phyloP scores from a whole-genome alignment of 2,329 filamentous ascomycete species.

The Cladophialophora immunda region DNA sequence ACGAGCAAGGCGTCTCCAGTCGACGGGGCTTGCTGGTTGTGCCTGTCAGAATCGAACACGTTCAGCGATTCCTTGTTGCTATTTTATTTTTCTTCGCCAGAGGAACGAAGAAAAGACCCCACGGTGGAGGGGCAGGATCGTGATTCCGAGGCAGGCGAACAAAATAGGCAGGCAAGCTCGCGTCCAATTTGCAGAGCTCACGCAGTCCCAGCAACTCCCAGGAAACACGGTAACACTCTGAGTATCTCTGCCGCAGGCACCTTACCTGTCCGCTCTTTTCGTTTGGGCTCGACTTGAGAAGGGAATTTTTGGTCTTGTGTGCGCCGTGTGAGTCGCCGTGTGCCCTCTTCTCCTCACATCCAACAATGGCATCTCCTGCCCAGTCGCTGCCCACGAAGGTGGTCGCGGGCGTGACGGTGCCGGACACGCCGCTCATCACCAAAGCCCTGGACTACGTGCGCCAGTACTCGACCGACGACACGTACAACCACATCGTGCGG shows the following conservation, averaged over 20 bases:
- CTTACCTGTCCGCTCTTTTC: background rate
- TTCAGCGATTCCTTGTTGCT: background rate
- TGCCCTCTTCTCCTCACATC: background rate
- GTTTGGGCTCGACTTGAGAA: background rate
- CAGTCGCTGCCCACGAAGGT: conserved; percentile 31
- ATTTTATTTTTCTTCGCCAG: background rate
- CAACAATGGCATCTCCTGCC: conserved; percentile 9
- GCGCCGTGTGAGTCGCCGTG: too few relatives aligned
- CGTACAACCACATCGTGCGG: conserved; percentile 45
- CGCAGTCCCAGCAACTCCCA: too few relatives aligned
- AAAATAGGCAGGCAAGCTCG: too few relatives aligned
- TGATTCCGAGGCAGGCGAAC: background rate
- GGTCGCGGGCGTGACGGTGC: conserved; percentile 39
- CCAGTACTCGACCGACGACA: conserved; percentile 35
- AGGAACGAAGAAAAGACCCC: background rate
- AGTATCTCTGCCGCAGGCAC: too few relatives aligned
- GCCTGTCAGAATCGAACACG: conserved; percentile 17
- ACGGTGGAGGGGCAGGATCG: conserved; percentile 4
- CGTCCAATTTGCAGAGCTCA: background rate
- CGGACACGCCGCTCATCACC: conserved; percentile 39
- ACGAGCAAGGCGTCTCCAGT: background rate
- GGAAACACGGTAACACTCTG: background rate
- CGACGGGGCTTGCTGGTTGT: background rate
- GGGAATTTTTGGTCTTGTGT: too few relatives aligned
- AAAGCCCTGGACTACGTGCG: conserved; percentile 37